phyloP scores from a whole-genome alignment of 2,329 filamentous ascomycete species.

The Sporothrix pseudoabietina region DNA sequence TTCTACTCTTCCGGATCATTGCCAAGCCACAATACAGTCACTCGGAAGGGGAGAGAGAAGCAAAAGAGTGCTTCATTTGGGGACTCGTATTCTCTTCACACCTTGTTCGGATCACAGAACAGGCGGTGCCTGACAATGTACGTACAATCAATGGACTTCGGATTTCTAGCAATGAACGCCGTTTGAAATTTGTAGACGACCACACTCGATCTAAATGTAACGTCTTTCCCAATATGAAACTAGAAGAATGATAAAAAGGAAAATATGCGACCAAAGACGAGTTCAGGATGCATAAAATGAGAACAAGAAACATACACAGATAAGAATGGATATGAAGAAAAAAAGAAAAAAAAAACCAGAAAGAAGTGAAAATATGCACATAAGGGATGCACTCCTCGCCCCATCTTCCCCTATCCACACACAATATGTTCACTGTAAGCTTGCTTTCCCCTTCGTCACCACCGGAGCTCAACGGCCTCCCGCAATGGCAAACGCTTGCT shows the following conservation, averaged over 20 bases:
- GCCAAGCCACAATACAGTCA: slow-evolving; percentile 11
- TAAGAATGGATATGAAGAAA: background rate
- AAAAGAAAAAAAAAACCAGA: background rate
- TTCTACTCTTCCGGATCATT: background rate
- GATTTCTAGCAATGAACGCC: background rate
- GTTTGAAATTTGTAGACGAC: slow-evolving; percentile 2
- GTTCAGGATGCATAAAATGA: background rate
- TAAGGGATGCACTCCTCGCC: background rate
- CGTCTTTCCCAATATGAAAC: background rate
- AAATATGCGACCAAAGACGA: background rate
- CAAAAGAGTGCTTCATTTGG: background rate
- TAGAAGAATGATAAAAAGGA: background rate
- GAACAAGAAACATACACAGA: background rate
- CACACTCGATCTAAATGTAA: background rate
- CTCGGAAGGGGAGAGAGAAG: background rate
- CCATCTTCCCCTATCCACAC: background rate
- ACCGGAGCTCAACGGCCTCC: background rate
- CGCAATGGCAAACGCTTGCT: slow-evolving; percentile 53
- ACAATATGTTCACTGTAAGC: background rate
- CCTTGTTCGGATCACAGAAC: slow-evolving; percentile 7
- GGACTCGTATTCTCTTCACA: background rate
- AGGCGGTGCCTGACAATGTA: background rate
- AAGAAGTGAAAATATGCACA: slow-evolving; percentile 4
- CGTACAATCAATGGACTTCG: too few species aligned
- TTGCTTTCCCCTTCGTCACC: background rate